phyloP scores from a whole-genome alignment of 306 rosid species.

The Medicago ruthenica region DNA sequence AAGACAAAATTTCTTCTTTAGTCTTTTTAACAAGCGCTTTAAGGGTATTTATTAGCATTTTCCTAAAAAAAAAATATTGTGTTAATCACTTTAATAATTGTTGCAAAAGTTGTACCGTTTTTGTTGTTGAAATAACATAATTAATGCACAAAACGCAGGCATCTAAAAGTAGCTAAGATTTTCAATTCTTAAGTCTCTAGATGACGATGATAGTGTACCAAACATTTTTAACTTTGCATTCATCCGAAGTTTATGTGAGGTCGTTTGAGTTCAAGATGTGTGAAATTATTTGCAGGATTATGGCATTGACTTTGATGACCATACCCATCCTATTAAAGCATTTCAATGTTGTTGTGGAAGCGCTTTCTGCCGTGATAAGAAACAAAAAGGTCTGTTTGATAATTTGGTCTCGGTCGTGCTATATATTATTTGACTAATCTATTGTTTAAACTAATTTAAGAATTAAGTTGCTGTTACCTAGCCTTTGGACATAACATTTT shows the following conservation, averaged over 20 bases:
- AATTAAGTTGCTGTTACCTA: not conserved
- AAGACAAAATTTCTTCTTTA: too few species aligned
- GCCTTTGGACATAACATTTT: not conserved
- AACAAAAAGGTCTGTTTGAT: slow-evolving; percentile 57
- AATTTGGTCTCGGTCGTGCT: slow-evolving; percentile 10
- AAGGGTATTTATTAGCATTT: too few species aligned
- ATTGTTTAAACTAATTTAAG: not conserved
- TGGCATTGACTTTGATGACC: slow-evolving; percentile 80
- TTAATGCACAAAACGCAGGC: not conserved
- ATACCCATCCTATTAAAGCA: slow-evolving; percentile 78
- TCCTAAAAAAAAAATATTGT: too few species aligned
- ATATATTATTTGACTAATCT: slow-evolving; percentile 10
- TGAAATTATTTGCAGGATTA: slow-evolving; percentile 71
- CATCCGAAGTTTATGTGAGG: slow-evolving; percentile 1
- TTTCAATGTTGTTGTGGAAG: slow-evolving; percentile 82
- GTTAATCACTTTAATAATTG: too few species aligned
- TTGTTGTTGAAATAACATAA: not conserved
- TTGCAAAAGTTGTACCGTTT: too few species aligned
- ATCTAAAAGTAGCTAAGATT: not conserved
- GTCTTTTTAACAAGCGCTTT: too few species aligned
- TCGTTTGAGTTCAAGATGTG: slow-evolving; percentile 10
- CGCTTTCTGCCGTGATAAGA: slow-evolving; percentile 58
- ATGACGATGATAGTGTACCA: slow-evolving; percentile 21
- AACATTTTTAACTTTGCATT: not conserved
- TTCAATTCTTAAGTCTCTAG: not conserved